These are phyloP conservation scores for Pythium volutum DNA, from an alignment of 352 stramenopile genomes.

Conservation along the genomic window DNA sequence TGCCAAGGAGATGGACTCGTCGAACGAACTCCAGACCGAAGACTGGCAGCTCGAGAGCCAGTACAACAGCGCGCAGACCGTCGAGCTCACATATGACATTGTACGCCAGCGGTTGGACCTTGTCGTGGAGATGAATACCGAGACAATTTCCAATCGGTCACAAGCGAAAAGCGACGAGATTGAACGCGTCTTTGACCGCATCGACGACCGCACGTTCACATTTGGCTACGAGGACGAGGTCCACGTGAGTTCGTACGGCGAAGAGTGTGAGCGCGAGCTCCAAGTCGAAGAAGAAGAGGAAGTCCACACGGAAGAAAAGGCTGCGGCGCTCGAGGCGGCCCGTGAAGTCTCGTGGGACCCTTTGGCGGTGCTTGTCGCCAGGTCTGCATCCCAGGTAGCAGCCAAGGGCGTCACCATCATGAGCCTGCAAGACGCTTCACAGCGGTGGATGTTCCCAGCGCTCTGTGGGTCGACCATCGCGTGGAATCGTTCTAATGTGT, in stretches of 20 bases:
- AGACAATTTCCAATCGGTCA: background rate
- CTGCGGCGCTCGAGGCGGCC: conserved; percentile 5
- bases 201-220: conserved; percentile 15
- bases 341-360: conserved; percentile 33
- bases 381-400: background rate
- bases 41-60: conserved; percentile 44
- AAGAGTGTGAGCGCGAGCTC: conserved; percentile 59
- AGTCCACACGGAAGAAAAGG: conserved; percentile 29
- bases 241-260: conserved; percentile 34
- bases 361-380: background rate
- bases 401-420: background rate
- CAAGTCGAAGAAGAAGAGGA: conserved; percentile 52
- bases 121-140: conserved; percentile 5
- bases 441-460: background rate
- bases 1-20: conserved; percentile 23
- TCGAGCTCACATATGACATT: conserved; percentile 36
- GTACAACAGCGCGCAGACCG: conserved; percentile 29
- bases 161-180: conserved; percentile 2
- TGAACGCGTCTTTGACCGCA: conserved; percentile 13
- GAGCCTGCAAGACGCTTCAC: conserved; percentile 6
- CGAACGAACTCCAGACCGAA: conserved; percentile 29
- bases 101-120: conserved; percentile 20
- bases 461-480: conserved; percentile 12
- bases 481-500: conserved; percentile 32
- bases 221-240: conserved; percentile 39